These are phyloP conservation scores for Plasmodium gaboni DNA, from an alignment of 169 alveolate species.

Conservation along the genomic window DNA sequence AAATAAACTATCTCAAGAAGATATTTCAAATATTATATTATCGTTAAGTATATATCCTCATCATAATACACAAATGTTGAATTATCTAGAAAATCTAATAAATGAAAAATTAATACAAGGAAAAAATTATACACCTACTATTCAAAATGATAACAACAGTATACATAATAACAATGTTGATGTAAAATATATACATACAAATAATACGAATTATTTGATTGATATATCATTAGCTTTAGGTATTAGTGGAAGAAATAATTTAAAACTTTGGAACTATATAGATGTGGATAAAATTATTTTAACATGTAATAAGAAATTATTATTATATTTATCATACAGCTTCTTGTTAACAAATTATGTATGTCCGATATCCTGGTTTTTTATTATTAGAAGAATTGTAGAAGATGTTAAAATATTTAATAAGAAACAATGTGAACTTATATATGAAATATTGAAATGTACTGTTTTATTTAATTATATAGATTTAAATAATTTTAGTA, in stretches of 20 bases:
- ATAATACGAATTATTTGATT: slow-evolving; percentile 37
- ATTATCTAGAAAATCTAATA: slow-evolving; percentile 58
- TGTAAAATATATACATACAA: slow-evolving; percentile 4
- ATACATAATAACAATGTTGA: neutral
- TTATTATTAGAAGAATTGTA: slow-evolving; percentile 68
- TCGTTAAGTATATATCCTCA: slow-evolving; percentile 66
- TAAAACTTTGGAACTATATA: slow-evolving; percentile 48
- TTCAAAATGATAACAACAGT: neutral
- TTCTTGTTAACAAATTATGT: slow-evolving; percentile 65
- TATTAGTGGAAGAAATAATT: slow-evolving; percentile 57
- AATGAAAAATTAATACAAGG: slow-evolving; percentile 31
- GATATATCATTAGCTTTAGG: slow-evolving; percentile 66
- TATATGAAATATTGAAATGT: slow-evolving; percentile 73
- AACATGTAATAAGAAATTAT: slow-evolving; percentile 51
- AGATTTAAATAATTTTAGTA: slow-evolving; percentile 59
- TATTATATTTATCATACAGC: slow-evolving; percentile 67
- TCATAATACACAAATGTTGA: slow-evolving; percentile 70
- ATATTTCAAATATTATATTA: slow-evolving; percentile 53
- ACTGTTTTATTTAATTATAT: slow-evolving; percentile 43
- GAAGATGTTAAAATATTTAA: slow-evolving; percentile 66
- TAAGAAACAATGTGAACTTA: slow-evolving; percentile 59
- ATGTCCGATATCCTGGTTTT: slow-evolving; percentile 58
- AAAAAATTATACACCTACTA: neutral
- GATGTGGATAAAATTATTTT: slow-evolving; percentile 62
- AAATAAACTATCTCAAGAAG: slow-evolving; percentile 45